Evolutionary conservation across 768 basidiomycete genomes (phyloP), one percentile per base, ranked within the genome.

Genomic region (Boletus insuetus): DNA sequence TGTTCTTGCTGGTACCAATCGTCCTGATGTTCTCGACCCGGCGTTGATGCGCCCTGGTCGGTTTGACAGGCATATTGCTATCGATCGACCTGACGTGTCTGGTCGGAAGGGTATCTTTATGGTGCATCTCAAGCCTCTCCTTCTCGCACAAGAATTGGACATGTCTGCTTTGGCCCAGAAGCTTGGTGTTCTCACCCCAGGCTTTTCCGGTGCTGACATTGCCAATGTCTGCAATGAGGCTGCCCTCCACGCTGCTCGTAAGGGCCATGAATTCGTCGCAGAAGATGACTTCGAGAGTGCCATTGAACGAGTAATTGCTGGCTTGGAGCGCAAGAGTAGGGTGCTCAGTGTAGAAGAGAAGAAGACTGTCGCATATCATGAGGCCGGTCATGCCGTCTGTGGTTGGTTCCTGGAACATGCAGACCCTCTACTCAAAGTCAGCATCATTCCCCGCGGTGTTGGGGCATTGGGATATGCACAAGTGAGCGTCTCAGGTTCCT

Each of bases 181-280:
- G 73, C 84, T 99, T 49, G 94, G 91, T 4, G 91, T 98, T 19
- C 84, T 98, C 40, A 98, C 97, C 0, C 96, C 97, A 19, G 97
- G 97, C 1, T 98, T 99, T 75, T 97, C 94, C 14, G 97, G 97
- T 61, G 97, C 97, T 3, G 97, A 99, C 68, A 96, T 99, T 61
- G 97, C 97, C 56, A 99, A 99, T 64, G 96, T 98, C 19, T 97
- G 94, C 71, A 99, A 99, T 70, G 97, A 99, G 71, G 94, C 94
- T 29, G 97, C 97, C 1, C 77, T 99, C 35, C 90, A 95, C 55
- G 96, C 96, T 17, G 97, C 97, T 31, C 86, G 97, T 54, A 83
- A 87, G 52, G 80, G 81, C 5, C 85, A 87, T 16, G 91, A 95
- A 44, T 82, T 71, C 24, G 87, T 99, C 11, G 80, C 83, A 56